A percentile compares a stretch with the other conserved stretches of the same genome.
Conservation (phyloP, 106 monocot species). For the Apostasia shenzhenica region DNA sequence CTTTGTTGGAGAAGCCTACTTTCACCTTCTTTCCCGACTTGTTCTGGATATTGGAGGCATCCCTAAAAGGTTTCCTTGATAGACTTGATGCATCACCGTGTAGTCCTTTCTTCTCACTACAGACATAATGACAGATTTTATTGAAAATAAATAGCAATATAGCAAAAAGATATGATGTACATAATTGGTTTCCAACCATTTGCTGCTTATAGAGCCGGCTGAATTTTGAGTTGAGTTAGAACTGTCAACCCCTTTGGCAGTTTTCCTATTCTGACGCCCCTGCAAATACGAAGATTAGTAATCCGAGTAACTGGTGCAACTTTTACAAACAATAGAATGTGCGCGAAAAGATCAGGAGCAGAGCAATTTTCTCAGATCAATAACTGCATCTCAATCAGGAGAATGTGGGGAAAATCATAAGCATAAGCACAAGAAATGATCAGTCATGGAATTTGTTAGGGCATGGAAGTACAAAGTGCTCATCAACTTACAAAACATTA, state of each 20-base stretch:
- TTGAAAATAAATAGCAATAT: not conserved
- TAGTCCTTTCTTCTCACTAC: conserved; percentile 25
- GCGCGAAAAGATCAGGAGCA: not conserved
- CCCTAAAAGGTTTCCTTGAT: not conserved
- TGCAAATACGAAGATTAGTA: conserved; percentile 7
- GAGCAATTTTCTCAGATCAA: not conserved
- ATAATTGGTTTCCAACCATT: conserved; percentile 4
- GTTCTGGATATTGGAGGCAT: not conserved
- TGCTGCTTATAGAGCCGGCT: conserved; percentile 3
- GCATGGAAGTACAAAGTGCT: not conserved
- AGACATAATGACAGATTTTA: not conserved
- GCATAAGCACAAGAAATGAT: no score
- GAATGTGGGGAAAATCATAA: no score
- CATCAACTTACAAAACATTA: not conserved
- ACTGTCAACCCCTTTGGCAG: not conserved
- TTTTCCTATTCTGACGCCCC: conserved; percentile 31
- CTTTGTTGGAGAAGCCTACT: not conserved
- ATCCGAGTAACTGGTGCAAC: not conserved
- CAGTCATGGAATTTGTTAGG: not conserved
- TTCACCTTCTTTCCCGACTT: conserved; percentile 12
- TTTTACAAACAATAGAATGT: not conserved
- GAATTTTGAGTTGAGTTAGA: conserved; percentile 5
- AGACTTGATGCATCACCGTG: not conserved
- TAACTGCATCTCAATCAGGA: not conserved
- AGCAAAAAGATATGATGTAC: not conserved